A percentile compares a stretch with the other conserved stretches of the same genome.
Conservation (phyloP, 1,139 yeast species). For the Blastobotrys aristatus region DNA sequence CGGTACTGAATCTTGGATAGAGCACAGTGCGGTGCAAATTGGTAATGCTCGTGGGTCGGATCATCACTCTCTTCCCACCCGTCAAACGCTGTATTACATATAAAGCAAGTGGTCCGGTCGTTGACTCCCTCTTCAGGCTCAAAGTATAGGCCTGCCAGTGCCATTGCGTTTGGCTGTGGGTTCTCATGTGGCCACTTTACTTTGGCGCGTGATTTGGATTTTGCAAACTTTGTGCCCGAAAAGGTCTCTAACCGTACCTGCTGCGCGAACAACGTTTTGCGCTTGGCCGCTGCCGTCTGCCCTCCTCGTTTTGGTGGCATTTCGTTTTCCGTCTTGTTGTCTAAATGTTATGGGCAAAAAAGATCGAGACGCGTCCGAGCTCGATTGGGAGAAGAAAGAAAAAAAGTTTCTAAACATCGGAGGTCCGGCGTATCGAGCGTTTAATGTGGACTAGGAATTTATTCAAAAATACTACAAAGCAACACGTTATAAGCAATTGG, state of each 20-base stretch:
- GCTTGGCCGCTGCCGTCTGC: background rate
- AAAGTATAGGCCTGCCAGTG: conserved; percentile 65
- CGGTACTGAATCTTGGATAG: conserved; percentile 33
- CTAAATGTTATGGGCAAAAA: too few species aligned
- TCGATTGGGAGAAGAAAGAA: too few species aligned
- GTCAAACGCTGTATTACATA: conserved; percentile 45
- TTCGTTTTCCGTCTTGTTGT: too few species aligned
- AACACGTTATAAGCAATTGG: too few species aligned
- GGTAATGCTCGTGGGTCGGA: conserved; percentile 43
- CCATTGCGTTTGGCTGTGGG: conserved; percentile 39
- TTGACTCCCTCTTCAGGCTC: conserved; percentile 42
- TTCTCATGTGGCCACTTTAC: conserved; percentile 31
- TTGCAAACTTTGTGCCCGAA: conserved; percentile 21
- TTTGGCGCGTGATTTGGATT: conserved; percentile 24
- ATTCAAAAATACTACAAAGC: too few species aligned
- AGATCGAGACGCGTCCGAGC: too few species aligned
- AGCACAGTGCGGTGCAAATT: conserved; percentile 45
- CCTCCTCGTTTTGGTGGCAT: conserved; percentile 2
- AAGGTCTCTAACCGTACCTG: conserved; percentile 29
- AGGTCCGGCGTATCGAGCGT: too few species aligned
- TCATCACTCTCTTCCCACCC: conserved; percentile 38
- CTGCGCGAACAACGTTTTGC: conserved; percentile 18
- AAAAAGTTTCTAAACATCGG: too few species aligned
- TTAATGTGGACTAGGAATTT: too few species aligned
- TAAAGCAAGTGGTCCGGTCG: conserved; percentile 58